These are phyloP conservation scores for Apiospora aurea DNA, from an alignment of 2,329 filamentous ascomycete genomes.

Conservation along the genomic window DNA sequence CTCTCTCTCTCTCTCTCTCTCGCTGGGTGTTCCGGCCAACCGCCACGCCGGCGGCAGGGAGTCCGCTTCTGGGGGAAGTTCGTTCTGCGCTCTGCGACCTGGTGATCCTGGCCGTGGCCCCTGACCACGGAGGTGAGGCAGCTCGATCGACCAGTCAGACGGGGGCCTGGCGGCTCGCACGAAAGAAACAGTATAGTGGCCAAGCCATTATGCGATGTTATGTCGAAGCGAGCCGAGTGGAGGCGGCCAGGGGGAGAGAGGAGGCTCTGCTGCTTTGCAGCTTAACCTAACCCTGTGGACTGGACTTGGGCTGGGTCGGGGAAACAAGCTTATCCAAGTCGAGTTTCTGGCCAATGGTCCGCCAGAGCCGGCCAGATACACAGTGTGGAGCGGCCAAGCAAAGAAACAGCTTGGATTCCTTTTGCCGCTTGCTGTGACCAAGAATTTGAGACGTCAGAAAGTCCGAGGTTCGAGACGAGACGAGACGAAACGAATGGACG, in stretches of 20 bases:
- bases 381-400: neutral
- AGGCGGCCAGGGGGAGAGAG: neutral
- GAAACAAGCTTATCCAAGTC: conserved; percentile 16
- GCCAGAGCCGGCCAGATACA: neutral
- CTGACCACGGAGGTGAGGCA: neutral
- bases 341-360: conserved; percentile 1
- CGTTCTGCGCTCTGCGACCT: neutral
- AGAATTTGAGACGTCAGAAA: conserved; percentile 18
- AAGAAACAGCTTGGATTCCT: neutral
- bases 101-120: conserved; percentile 5
- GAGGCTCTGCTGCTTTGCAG: conserved; percentile 5
- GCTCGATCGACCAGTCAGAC: neutral
- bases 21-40: neutral
- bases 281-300: conserved; percentile 10
- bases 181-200: conserved; percentile 12
- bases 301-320: neutral
- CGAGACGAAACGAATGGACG: conserved; percentile 5
- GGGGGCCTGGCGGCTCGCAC: neutral
- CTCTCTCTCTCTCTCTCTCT: neutral
- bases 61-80: conserved; percentile 8
- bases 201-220: conserved; percentile 12
- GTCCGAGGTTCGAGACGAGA: neutral
- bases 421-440: neutral
- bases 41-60: neutral
- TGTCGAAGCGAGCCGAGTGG: conserved; percentile 5